Base-by-base conservation (phyloP, 2,329 filamentous ascomycete genomes). In the Thermoascus crustaceus region DNA sequence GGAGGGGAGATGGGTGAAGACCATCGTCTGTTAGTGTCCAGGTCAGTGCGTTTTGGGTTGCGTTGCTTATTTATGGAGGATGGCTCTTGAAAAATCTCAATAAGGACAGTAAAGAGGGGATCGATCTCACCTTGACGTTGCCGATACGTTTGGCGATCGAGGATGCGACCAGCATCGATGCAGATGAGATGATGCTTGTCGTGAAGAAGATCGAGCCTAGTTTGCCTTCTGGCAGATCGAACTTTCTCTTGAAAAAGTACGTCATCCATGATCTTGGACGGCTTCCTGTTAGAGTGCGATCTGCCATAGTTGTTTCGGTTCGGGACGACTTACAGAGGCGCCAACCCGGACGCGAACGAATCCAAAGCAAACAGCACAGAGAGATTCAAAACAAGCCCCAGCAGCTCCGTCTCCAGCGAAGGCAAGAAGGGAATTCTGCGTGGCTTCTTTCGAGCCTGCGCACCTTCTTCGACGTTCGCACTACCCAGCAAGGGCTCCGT, bases 1-100 rank as follows among this genome's bases (percentile, higher is more conserved):
- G 0, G 79, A 82, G 0, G 82, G 82, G 0, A 85, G 64, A 46
- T 85, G 80, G 0, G 80, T 84, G 49, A 83, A 82, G 6, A 82
- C 79, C 81, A 85, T 85, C 1, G 80, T 84, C 66, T 77, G 41
- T n/a, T n/a, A n/a, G n/a, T 29, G 5, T n/a, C 6, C 7, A n/a
- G 13, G 13, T 29, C 7, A 29, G 26, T 4, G 7, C 5, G 7
- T 14, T 7, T 16, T 29, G 8, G n/a, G n/a, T n/a, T n/a, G n/a
- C n/a, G n/a, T n/a, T n/a, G n/a, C n/a, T n/a, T n/a, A n/a, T n/a
- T n/a, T n/a, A n/a, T n/a, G n/a, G n/a, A n/a, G n/a, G n/a, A n/a
- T n/a, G n/a, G n/a, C n/a, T n/a, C n/a, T n/a, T n/a, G n/a, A n/a
- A n/a, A n/a, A n/a, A n/a, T n/a, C n/a, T n/a, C n/a, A n/a, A n/a